Evolutionary conservation across 257 asterid genomes (phyloP), one percentile per base, ranked within the genome.

Genomic region (Linaria vulgaris): DNA sequence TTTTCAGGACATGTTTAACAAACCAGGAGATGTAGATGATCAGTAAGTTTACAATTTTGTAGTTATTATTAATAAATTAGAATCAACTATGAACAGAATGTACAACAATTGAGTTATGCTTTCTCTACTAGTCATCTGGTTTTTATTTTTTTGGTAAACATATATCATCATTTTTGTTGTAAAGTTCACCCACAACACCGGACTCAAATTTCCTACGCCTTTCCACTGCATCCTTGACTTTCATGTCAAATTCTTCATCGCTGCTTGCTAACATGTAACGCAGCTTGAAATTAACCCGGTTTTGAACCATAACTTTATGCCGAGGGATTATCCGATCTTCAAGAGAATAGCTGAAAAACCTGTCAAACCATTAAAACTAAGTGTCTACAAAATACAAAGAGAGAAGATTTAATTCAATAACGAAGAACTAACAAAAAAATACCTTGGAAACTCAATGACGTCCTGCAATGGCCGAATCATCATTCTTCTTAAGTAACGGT

Each of bases 281-380:
- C 38, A 87, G 89, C 85, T 89, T 92, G 57, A 89, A 92, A 64
- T 87, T 87, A 30, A 92, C 51, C 48, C 85, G 85, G 48, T 87
- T 83, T 56, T 82, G 91, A 69, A 89, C 86, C 86, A 85, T 78
- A 10, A 80, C 74, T 78, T 68, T 75, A 73, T 89, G 95, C 75
- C 97, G 75, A 8, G 96, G 97, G 70, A 81, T 72, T 70, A 92
- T 89, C 69, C 96, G 67, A 3, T 66, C 90, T 11, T 92, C 96
- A 12, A 89, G 95, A 8, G 97, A 89, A 76, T 92, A 92, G 80
- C 99, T 92, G 81, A 92, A 92, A 82, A 83, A 92, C 88, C 99
- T 92, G 87, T 34, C 53, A 11, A 8, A 34, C 2, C 9, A 31
- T 12, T 53, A 24, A 25, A 38, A 21, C 50, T 27, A 45, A 59